Conservation (phyloP, 257 asterid genomes). For the Osmanthus fragrans region DNA sequence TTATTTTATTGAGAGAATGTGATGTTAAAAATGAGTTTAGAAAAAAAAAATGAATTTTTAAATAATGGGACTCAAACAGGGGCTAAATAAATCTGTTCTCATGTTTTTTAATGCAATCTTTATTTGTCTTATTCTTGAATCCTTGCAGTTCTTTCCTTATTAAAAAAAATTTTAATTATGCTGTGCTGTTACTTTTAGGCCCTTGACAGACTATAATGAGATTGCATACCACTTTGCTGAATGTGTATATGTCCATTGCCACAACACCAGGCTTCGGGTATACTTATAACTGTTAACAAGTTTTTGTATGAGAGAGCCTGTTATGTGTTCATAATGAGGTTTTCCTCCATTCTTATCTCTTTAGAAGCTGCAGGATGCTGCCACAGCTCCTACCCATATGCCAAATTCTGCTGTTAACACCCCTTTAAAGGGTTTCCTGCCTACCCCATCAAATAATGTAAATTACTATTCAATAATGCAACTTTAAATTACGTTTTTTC, state of each 20-base stretch:
- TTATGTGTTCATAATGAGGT: constrained; percentile 8
- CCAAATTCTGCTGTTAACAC: constrained; percentile 54
- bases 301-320: background rate
- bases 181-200: constrained; percentile 51
- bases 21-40: no score
- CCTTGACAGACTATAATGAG: constrained; percentile 75
- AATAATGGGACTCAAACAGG: no score
- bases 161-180: constrained; percentile 12
- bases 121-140: constrained; percentile 9
- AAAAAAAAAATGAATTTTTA: no score
- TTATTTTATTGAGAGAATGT: no score
- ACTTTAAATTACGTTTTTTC: constrained; percentile 5
- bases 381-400: constrained; percentile 39
- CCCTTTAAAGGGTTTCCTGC: constrained; percentile 63
- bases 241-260: constrained; percentile 73
- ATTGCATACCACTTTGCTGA: constrained; percentile 82
- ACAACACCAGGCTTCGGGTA: constrained; percentile 75
- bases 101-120: background rate
- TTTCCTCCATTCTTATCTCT: constrained; percentile 13
- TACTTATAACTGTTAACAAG: constrained; percentile 19
- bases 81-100: background rate
- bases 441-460: constrained; percentile 45
- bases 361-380: constrained; percentile 59
- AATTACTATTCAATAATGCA: constrained; percentile 17
- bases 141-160: constrained; percentile 10